Percentiles rank a stretch among this genome's conserved stretches.
phyloP scores from a whole-genome alignment of 257 asterid species.

The Solanum neorickii region DNA sequence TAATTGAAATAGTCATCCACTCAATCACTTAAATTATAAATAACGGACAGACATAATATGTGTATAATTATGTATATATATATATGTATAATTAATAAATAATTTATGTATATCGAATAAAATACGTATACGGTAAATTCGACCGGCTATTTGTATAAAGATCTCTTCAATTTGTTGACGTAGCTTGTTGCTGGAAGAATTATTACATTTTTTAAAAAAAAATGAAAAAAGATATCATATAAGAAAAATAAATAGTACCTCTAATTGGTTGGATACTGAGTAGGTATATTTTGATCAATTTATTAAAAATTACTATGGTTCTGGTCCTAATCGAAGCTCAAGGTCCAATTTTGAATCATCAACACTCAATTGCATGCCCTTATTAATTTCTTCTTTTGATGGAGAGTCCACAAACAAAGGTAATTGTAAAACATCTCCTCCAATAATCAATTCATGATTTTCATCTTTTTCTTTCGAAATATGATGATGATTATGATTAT shows the following conservation, averaged over 20 bases:
- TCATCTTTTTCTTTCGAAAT: not conserved
- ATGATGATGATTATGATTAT: not conserved
- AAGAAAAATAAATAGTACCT: not conserved
- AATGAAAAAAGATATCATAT: not conserved
- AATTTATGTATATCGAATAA: not conserved
- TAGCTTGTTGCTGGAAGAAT: not conserved
- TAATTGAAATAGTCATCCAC: not conserved
- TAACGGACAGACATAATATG: not conserved
- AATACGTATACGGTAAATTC: not conserved
- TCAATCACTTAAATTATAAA: not conserved
- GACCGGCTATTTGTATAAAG: not conserved
- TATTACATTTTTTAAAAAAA: not conserved
- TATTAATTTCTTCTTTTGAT: not conserved
- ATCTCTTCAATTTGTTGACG: not conserved
- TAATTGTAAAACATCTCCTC: not conserved
- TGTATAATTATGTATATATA: not conserved
- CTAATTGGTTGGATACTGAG: not conserved
- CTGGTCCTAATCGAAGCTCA: constrained; percentile 23
- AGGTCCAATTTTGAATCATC: constrained; percentile 12
- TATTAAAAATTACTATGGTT: not conserved
- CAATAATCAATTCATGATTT: not conserved
- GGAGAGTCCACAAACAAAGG: constrained; percentile 13
- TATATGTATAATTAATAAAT: not conserved
- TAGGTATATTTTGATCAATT: not conserved
- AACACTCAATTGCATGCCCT: not conserved